Percentiles rank a stretch among this genome's conserved stretches.
phyloP scores from a whole-genome alignment of 2,329 filamentous ascomycete genomes.

The Bipolaris victoriae region DNA sequence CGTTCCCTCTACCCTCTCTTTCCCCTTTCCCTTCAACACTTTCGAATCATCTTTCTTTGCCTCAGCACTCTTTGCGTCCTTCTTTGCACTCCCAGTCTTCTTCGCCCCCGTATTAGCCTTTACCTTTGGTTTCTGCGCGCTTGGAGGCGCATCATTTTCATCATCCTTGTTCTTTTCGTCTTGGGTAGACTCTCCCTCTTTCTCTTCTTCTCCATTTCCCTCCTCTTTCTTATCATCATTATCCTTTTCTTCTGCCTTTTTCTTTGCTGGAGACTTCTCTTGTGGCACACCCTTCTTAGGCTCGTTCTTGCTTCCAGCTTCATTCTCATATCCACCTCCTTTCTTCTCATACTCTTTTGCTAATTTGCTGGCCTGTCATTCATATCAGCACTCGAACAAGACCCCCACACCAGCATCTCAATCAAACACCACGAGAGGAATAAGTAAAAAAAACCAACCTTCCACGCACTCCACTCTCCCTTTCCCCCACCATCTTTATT shows the following conservation, averaged over 20 bases:
- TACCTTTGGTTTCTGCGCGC: conserved; percentile 31
- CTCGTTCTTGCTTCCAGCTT: conserved; percentile 52
- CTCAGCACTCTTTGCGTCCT: conserved; percentile 27
- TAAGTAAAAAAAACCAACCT: conserved; percentile 36
- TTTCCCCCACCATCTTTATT: conserved; percentile 57
- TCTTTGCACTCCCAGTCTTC: conserved; percentile 16
- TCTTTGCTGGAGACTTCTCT: conserved; percentile 29
- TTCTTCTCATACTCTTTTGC: conserved; percentile 52
- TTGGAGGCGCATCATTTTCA: conserved; percentile 23
- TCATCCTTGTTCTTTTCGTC: conserved; percentile 13
- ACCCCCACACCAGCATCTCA: too few species aligned
- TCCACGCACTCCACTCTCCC: conserved; percentile 57
- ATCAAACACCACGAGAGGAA: too few species aligned
- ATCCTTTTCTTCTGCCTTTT: conserved; percentile 17
- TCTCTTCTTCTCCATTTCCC: neutral
- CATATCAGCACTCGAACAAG: neutral
- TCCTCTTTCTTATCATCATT: conserved; percentile 19
- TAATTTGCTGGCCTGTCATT: conserved; percentile 49
- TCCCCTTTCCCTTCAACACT: conserved; percentile 16
- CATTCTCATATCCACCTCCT: conserved; percentile 52
- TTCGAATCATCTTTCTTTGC: neutral
- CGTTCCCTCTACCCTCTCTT: conserved; percentile 29
- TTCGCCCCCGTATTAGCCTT: conserved; percentile 28
- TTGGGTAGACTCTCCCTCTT: conserved; percentile 14
- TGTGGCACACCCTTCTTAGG: conserved; percentile 51